These are phyloP conservation scores for Metschnikowia bowlesiae DNA, from an alignment of 805 yeast genomes.

Conservation along the genomic window DNA sequence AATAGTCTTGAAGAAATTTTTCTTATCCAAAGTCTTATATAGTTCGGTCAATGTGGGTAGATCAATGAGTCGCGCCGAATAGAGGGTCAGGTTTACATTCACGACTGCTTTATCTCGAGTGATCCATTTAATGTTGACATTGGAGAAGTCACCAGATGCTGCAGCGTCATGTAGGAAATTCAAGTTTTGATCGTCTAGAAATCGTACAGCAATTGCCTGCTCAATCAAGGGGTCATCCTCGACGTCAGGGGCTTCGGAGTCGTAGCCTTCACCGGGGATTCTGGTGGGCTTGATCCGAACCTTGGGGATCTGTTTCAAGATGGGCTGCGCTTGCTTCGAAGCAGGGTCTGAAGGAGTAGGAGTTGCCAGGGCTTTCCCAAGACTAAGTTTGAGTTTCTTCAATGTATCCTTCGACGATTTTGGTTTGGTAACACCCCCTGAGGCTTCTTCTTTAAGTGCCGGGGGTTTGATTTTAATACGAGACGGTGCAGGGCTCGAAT, in stretches of 20 bases:
- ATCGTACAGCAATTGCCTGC: slow-evolving; percentile 76
- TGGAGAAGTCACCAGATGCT: slow-evolving; percentile 70
- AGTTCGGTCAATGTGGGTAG: slow-evolving; percentile 85
- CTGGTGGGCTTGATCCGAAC: slow-evolving; percentile 57
- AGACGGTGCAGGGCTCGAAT: slow-evolving; percentile 9
- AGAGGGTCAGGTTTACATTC: slow-evolving; percentile 59
- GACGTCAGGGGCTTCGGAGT: slow-evolving; percentile 91
- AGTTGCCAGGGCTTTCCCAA: slow-evolving; percentile 11
- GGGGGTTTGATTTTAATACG: slow-evolving; percentile 22
- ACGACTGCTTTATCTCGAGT: slow-evolving; percentile 78
- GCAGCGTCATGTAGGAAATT: slow-evolving; percentile 74
- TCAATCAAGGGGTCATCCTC: slow-evolving; percentile 94
- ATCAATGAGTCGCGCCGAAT: slow-evolving; percentile 83
- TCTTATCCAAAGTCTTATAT: slow-evolving; percentile 83
- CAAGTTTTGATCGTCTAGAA: slow-evolving; percentile 62
- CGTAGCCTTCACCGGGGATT: slow-evolving; percentile 92
- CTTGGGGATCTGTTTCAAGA: slow-evolving; percentile 32
- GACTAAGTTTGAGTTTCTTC: slow-evolving; percentile 24
- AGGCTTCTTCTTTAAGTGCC: slow-evolving; percentile 6
- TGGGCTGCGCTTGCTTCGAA: slow-evolving; percentile 5
- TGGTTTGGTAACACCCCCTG: slow-evolving; percentile 11
- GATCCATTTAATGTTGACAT: slow-evolving; percentile 74
- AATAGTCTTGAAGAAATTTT: slow-evolving; percentile 79
- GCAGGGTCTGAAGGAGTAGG: slow-evolving; percentile 4
- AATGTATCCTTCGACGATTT: slow-evolving; percentile 16